Conservation (phyloP, 2,329 filamentous ascomycete species). For the Podosphaera xanthii region DNA sequence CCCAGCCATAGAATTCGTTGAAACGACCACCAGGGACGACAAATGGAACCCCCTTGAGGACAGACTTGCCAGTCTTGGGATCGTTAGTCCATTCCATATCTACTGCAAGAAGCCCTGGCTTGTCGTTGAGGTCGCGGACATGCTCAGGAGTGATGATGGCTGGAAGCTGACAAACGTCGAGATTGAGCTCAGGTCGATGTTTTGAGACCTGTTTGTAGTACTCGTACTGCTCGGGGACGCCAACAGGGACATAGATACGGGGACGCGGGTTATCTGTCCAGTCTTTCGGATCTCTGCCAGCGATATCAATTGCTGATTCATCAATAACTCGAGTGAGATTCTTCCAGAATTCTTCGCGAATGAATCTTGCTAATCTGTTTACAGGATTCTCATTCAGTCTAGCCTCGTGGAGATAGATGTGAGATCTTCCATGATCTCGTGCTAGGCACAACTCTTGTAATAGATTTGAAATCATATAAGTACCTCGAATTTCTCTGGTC, state of each 20-base stretch:
- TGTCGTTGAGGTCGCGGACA: slow-evolving; percentile 62
- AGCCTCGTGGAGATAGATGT: slow-evolving; percentile 76
- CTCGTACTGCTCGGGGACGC: slow-evolving; percentile 66
- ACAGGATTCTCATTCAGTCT: slow-evolving; percentile 91
- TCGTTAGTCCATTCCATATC: slow-evolving; percentile 62
- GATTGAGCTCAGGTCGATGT: slow-evolving; percentile 57
- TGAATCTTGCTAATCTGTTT: slow-evolving; percentile 62
- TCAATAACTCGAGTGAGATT: slow-evolving; percentile 78
- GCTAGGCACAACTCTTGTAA: slow-evolving; percentile 86
- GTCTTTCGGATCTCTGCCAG: slow-evolving; percentile 79
- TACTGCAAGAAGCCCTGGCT: slow-evolving; percentile 72
- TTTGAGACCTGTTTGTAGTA: slow-evolving; percentile 69
- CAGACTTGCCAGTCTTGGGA: slow-evolving; percentile 42
- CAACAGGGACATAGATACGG: slow-evolving; percentile 71
- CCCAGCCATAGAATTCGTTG: slow-evolving; percentile 97
- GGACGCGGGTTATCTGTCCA: slow-evolving; percentile 80
- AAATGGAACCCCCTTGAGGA: slow-evolving; percentile 64
- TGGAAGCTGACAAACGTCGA: slow-evolving; percentile 67
- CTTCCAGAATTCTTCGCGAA: slow-evolving; percentile 81
- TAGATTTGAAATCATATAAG: slow-evolving; percentile 92
- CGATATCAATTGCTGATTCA: slow-evolving; percentile 63
- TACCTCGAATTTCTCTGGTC: slow-evolving; percentile 76
- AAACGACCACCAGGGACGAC: slow-evolving; percentile 95
- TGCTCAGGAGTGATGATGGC: slow-evolving; percentile 59
- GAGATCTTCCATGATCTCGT: slow-evolving; percentile 70